These are phyloP conservation scores for Omphalea diandra DNA, from an alignment of 441 rosid genomes.

Conservation along the genomic window DNA sequence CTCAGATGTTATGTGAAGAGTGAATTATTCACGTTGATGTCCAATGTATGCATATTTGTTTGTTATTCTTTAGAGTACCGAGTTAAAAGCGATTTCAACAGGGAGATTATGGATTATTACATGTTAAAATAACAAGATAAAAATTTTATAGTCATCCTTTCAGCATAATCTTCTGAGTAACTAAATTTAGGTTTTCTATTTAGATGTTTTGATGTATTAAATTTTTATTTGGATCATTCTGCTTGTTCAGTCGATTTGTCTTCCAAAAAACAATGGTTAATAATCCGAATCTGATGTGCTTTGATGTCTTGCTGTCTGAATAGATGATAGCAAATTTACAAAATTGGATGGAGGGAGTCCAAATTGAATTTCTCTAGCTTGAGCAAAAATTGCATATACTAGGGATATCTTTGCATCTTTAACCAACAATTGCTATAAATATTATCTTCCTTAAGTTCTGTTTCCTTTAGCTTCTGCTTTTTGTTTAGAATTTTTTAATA, in stretches of 20 bases:
- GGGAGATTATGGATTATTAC: not conserved
- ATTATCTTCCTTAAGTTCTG: not conserved
- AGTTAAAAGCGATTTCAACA: not conserved
- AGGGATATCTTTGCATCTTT: not conserved
- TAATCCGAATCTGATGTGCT: not conserved
- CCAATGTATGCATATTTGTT: not conserved
- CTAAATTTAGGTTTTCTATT: not conserved
- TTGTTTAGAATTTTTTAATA: not conserved
- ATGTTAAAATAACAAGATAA: too few species aligned
- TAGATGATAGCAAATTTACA: not conserved
- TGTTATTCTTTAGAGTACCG: not conserved
- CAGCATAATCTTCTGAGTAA: not conserved
- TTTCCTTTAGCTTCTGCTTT: not conserved
- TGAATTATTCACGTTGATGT: not conserved
- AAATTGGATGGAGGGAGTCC: not conserved
- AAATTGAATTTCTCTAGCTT: not conserved
- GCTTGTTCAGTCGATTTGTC: not conserved
- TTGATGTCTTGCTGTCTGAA: not conserved
- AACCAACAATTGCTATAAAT: not conserved
- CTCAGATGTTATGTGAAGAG: not conserved
- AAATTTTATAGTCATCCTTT: not conserved
- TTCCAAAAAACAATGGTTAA: not conserved
- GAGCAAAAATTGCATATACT: not conserved
- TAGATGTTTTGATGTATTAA: not conserved
- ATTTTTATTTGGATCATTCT: not conserved